Base-by-base conservation (phyloP, 2,329 filamentous ascomycete species). In the Whalleya microplaca region DNA sequence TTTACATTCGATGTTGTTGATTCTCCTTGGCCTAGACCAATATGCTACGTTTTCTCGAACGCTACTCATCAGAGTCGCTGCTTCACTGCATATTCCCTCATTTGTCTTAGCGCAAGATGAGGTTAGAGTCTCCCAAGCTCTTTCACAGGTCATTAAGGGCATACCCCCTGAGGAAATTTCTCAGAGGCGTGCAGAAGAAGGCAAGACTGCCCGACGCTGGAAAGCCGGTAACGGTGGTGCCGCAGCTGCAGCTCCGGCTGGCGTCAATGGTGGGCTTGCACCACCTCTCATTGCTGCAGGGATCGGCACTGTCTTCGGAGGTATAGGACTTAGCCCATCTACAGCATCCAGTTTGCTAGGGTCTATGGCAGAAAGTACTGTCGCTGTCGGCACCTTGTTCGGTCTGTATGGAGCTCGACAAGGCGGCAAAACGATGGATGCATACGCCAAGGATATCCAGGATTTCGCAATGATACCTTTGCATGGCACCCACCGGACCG, bases 331-430 rank as follows among this genome's bases (percentile, higher is more conserved):
- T 1, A 87, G 88, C 18, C 82, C 87, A 1, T 87, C 87, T 2
- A 86, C 88, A 20, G 89, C 91, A 10, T 91, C 92, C 19, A 86
- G 86, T 1, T 85, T 96, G 51, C 78, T 98, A 0, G 94, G 93
- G 10, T 83, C 87, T 18, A 80, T 97, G 68, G 89, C 92, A 2
- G 88, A 93, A 40, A 95, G 89, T 59, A 85, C 88, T 4, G 83
- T 95, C 16, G 79, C 92, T 42, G 88, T 96, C 27, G 94, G 93
- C 16, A 86, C 89, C 40, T 77, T 98, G 41, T 97, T 98, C 68
- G 95, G 95, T 8, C 91, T 95, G n/a, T 96, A 96, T 69, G 90
- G 90, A 43, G 87, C 88, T 1, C 85, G 88, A 37, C 93, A 96
- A 81, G 90, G 90, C 0, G 86, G 87, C 50, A 88, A 92, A 71